Conservation (phyloP, 192 early-diverging fungal species). For the Entomortierella parvispora region DNA sequence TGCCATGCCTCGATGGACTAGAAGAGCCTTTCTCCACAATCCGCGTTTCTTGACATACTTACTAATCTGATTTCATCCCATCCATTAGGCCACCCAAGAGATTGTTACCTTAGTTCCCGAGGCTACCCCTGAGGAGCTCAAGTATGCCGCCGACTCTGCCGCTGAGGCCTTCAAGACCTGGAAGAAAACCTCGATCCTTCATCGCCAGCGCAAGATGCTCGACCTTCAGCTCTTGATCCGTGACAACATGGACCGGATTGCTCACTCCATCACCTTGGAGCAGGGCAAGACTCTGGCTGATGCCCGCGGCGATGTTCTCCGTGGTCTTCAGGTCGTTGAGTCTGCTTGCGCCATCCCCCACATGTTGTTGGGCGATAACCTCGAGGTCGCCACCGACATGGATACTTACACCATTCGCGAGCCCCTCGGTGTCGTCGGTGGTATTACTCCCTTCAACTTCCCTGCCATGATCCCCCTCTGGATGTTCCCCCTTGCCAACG, state of each 20-base stretch:
- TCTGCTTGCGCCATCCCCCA: slow-evolving; percentile 82
- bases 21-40: background rate
- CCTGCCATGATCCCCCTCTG: slow-evolving; percentile 95
- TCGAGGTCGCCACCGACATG: slow-evolving; percentile 92
- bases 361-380: slow-evolving; percentile 81
- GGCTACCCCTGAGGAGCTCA: slow-evolving; percentile 85
- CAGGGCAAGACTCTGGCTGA: slow-evolving; percentile 95
- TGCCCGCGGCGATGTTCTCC: slow-evolving; percentile 91
- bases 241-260: slow-evolving; percentile 81
- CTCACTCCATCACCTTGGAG: slow-evolving; percentile 84
- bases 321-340: slow-evolving; percentile 94
- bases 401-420: slow-evolving; percentile 95
- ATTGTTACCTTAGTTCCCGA: slow-evolving; percentile 88
- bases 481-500: slow-evolving; percentile 97
- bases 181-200: slow-evolving; percentile 83
- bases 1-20: background rate
- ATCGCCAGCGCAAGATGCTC: slow-evolving; percentile 92
- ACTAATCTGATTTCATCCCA: background rate
- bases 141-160: slow-evolving; percentile 77
- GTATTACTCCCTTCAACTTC: slow-evolving; percentile 98
- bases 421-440: slow-evolving; percentile 92
- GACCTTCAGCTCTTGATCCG: slow-evolving; percentile 89
- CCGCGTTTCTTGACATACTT: background rate
- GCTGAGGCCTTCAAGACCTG: slow-evolving; percentile 86
- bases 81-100: slow-evolving; percentile 85